Evolutionary conservation across 257 asterid genomes (phyloP).

Genomic region (Nicotiana tabacum): DNA sequence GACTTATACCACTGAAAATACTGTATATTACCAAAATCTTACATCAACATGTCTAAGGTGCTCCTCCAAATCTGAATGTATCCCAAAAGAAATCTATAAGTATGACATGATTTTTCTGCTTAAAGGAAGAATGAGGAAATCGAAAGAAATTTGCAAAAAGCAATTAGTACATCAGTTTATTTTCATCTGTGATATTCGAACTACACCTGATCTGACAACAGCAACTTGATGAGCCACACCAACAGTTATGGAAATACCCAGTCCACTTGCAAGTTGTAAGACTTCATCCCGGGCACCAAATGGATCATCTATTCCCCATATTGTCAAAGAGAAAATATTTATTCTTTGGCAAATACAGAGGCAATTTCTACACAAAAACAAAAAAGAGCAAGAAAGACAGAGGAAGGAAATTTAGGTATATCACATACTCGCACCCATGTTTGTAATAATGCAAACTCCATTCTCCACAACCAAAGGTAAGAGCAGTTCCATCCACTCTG

Average conservation of each 20-base stretch:
- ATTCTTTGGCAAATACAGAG: constrained; percentile 9
- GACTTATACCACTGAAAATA: constrained; percentile 4
- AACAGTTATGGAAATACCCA: constrained; percentile 59
- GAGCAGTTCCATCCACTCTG: constrained; percentile 93
- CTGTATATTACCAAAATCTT: constrained; percentile 48
- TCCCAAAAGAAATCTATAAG: constrained; percentile 9
- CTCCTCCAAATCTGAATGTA: constrained; percentile 52
- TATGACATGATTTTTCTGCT: not conserved
- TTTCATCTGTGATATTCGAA: constrained; percentile 8
- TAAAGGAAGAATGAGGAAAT: constrained; percentile 8
- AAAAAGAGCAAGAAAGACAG: not conserved
- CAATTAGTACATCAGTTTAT: not conserved
- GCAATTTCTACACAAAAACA: not conserved
- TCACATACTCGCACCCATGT: constrained; percentile 96
- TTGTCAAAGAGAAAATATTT: constrained; percentile 18
- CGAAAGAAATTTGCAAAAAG: not conserved
- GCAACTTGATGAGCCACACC: constrained; percentile 78
- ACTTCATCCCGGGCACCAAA: constrained; percentile 81
- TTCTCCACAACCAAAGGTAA: constrained; percentile 79
- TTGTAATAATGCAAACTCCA: constrained; percentile 84
- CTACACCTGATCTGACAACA: constrained; percentile 55
- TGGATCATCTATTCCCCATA: constrained; percentile 54
- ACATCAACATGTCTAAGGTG: constrained; percentile 56
- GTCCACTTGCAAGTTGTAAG: constrained; percentile 47
- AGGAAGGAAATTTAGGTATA: not conserved